Evolutionary conservation across 768 basidiomycete species (phyloP), one percentile per base, ranked within the genome.

Genomic region (Serendipita sp.): DNA sequence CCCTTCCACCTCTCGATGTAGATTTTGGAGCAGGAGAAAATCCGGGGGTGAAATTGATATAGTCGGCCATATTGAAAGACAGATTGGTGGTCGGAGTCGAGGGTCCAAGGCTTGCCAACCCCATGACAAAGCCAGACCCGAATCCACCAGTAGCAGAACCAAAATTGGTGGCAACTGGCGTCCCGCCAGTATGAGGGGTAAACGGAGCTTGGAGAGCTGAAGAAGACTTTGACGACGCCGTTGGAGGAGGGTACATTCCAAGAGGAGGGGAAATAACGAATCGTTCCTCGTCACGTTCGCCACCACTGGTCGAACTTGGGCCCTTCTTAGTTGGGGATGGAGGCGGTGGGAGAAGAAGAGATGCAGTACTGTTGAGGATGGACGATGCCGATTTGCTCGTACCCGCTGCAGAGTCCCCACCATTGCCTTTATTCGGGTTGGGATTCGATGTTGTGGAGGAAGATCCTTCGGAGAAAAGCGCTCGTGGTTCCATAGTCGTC

Each of bases 11-110:
- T 48, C n/a, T 48, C 9, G 45, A 48, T 58, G 17, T 58, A n/a
- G 53, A 9, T 28, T 58, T 58, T 33, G 53, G 31, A 58, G 17
- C 53, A 22, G 53, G 53, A 5, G 53, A 58, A 31, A 24, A 58
- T 3, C 22, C 31, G 53, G 53, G 53, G 22, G 53, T 58, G 24
- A 58, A 58, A n/a, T 58, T 58, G 53, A 58, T 58, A 31, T 58
- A 58, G 24, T 58, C 53, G 9, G 53, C 53, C 53, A 58, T 58
- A 28, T 58, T 58, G 31, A 58, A 58, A 14, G 7, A 7, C 22
- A 22, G 11, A n/a, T 24, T 28, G 22, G 53, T 3, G 9, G 22
- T n/a, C 9, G 53, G 22, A 22, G 53, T 58, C 22, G 53, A 58
- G 53, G 53, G 45, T 48, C 20, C 45, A 5, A 48, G 17, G n/a